These are phyloP conservation scores for Rhizopogon rudus DNA, from an alignment of 768 basidiomycete species.

Conservation along the genomic window DNA sequence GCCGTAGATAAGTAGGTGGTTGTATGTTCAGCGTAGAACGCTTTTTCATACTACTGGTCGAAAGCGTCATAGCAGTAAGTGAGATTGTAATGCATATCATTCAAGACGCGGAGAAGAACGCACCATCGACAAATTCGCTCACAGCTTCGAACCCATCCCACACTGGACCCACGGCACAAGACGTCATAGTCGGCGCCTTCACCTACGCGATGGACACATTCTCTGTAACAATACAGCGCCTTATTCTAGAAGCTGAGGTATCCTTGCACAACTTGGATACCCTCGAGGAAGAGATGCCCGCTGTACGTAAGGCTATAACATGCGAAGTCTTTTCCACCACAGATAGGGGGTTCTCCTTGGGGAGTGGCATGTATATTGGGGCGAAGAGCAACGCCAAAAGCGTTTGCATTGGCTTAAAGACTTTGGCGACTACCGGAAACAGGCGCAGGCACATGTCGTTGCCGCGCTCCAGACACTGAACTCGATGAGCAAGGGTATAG, in stretches of 20 bases:
- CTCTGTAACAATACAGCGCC: slow-evolving; percentile 43
- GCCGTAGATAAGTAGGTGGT: slow-evolving; percentile 65
- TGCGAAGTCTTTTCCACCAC: slow-evolving; percentile 42
- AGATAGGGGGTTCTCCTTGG: too few species aligned
- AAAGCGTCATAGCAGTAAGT: slow-evolving; percentile 69
- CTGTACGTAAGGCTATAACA: slow-evolving; percentile 52
- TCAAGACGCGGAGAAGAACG: slow-evolving; percentile 26
- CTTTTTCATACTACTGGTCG: too few species aligned
- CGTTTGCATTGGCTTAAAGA: slow-evolving; percentile 51
- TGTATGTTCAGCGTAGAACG: background rate
- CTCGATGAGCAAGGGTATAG: slow-evolving; percentile 68
- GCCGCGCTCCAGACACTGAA: slow-evolving; percentile 58
- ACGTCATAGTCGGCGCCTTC: slow-evolving; percentile 52
- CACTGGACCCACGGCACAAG: slow-evolving; percentile 28
- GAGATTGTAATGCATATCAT: slow-evolving; percentile 65
- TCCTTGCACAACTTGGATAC: slow-evolving; percentile 51
- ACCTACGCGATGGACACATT: slow-evolving; percentile 58
- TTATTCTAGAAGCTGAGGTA: slow-evolving; percentile 62
- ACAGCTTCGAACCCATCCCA: slow-evolving; percentile 37
- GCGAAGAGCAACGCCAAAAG: slow-evolving; percentile 36
- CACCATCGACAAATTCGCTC: slow-evolving; percentile 22
- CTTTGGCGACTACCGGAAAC: slow-evolving; percentile 51
- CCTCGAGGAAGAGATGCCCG: slow-evolving; percentile 55
- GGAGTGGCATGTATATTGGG: too few species aligned
- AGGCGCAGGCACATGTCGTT: slow-evolving; percentile 60